Evolutionary conservation across 176 grass and related monocot genomes (phyloP).

Genomic region (Eremochloa ophiuroides): DNA sequence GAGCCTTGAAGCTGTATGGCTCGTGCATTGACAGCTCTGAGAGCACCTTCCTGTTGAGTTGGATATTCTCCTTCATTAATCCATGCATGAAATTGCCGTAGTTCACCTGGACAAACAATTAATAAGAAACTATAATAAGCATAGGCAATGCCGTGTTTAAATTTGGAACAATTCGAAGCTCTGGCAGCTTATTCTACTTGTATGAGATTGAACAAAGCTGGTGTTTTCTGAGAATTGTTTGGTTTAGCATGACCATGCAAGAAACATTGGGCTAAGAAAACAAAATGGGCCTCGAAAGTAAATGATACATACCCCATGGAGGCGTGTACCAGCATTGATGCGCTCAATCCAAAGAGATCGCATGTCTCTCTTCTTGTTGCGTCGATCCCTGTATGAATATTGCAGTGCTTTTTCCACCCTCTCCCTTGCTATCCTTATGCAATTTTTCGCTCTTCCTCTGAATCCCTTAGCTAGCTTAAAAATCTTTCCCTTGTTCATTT

Average conservation of each 20-base stretch:
- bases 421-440: conserved; percentile 82
- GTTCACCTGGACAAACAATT: conserved; percentile 54
- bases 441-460: conserved; percentile 87
- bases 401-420: conserved; percentile 89
- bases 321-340: conserved; percentile 76
- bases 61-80: conserved; percentile 89
- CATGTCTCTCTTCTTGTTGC: conserved; percentile 96
- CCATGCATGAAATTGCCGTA: conserved; percentile 98
- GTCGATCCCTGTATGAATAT: conserved; percentile 84
- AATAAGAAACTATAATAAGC: neutral
- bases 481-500: conserved; percentile 91
- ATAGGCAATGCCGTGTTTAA: neutral
- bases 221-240: neutral
- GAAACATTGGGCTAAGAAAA: neutral
- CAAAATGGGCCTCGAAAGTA: neutral
- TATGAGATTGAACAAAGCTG: neutral
- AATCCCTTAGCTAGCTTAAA: conserved; percentile 93
- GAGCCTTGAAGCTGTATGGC: conserved; percentile 93
- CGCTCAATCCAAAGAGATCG: conserved; percentile 92
- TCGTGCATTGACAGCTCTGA: conserved; percentile 96
- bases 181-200: neutral
- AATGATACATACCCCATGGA: conserved; percentile 75
- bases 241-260: neutral
- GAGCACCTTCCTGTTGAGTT: conserved; percentile 89
- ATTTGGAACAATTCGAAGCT: neutral